Conservation (phyloP, 345 rosid genomes). For the Lagerstroemia speciosa region DNA sequence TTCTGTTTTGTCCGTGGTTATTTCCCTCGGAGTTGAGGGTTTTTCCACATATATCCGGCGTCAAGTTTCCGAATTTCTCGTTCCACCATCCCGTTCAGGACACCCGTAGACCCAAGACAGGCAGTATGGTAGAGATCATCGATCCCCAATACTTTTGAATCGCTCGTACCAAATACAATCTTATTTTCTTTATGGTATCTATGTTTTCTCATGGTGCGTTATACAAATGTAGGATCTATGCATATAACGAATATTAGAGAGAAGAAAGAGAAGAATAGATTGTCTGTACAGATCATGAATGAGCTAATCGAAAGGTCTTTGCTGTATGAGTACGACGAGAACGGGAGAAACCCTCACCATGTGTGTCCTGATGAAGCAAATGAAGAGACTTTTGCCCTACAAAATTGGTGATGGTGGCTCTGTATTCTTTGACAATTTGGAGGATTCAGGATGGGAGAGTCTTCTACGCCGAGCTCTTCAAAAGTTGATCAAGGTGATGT, state of each 20-base stretch:
- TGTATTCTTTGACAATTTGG: not conserved
- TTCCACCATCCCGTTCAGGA: too few species aligned
- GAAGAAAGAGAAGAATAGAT: conserved; percentile 32
- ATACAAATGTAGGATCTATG: conserved; percentile 19
- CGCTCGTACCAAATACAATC: too few species aligned
- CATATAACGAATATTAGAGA: conserved; percentile 18
- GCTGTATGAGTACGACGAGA: conserved; percentile 16
- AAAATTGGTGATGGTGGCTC: not conserved
- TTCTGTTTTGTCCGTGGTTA: too few species aligned
- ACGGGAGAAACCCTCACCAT: conserved; percentile 6
- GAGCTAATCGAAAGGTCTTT: conserved; percentile 16
- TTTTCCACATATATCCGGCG: too few species aligned
- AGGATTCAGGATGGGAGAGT: not conserved
- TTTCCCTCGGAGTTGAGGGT: too few species aligned
- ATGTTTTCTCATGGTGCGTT: too few species aligned
- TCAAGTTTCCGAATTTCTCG: too few species aligned
- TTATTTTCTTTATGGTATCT: too few species aligned
- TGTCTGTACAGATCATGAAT: conserved; percentile 39
- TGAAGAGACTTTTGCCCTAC: not conserved
- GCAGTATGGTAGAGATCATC: too few species aligned
- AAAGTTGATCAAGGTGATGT: not conserved
- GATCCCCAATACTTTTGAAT: too few species aligned
- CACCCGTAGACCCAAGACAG: too few species aligned
- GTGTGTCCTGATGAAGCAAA: not conserved
- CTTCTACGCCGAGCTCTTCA: not conserved